Evolutionary conservation across 768 basidiomycete species (phyloP), one percentile per base, ranked within the genome.

Genomic region (Mycena rosella): DNA sequence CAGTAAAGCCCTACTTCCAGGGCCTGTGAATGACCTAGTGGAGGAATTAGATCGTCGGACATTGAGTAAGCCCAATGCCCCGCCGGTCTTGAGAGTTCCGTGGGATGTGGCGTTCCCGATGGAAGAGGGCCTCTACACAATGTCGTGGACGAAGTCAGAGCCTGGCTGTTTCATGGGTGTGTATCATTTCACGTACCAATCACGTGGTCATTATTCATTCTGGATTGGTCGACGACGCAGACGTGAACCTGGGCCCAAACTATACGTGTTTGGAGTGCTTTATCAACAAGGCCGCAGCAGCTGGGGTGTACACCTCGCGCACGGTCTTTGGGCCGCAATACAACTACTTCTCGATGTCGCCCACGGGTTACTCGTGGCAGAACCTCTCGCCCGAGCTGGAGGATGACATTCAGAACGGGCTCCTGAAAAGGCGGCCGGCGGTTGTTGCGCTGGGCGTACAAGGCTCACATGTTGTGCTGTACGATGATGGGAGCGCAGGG

Each of bases 271-370:
- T 67, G 5, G 48, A 58, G n/a, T 40, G 59, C n/a, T 67, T 67
- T 30, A 30, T 67, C 51, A 34, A 53, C 9, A 40, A 13, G 13
- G 29, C 47, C 51, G 56, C 65, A n/a, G 38, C 51, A 17, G 34
- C 24, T 15, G 56, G 53, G 34, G 52, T 9, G 10, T 15, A 30
- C 32, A 60, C 65, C 24, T 45, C 53, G 30, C 65, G 53, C 65
- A 67, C 65, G 5, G 42, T 49, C 14, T 67, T 67, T 36, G 65
- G 65, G 2, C 65, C 65, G 5, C 32, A 45, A 2, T 20, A 11
- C 15, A 52, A 51, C 52, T 67, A 45, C 52, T 67, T 67, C 59
- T 60, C 58, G 14, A 61, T 60, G n/a, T 67, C 65, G 15, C 42
- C 36, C 6, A 36, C 40, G 24, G 65, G 65, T 20, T 67, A 60